A percentile compares a stretch with the other conserved stretches of the same genome.
Evolutionary conservation across 768 basidiomycete genomes (phyloP).

Genomic region (Asterophora parasitica): DNA sequence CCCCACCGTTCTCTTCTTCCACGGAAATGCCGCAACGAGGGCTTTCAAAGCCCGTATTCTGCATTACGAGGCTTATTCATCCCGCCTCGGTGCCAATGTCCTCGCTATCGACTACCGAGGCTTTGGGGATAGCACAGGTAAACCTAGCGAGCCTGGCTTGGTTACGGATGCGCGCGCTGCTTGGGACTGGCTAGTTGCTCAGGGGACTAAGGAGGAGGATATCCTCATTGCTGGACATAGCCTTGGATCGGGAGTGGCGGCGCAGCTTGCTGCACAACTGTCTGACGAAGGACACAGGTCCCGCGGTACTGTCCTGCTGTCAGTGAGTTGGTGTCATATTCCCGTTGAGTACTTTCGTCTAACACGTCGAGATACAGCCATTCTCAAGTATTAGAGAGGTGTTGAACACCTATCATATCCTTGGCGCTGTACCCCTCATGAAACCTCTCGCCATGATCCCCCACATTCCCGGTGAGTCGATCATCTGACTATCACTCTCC

Average conservation of each 20-base stretch:
- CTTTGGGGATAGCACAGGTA: constrained; percentile 81
- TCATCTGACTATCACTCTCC: not conserved
- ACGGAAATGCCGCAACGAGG: constrained; percentile 85
- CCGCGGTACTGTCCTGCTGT: constrained; percentile 47
- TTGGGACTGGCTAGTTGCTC: constrained; percentile 68
- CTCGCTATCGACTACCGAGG: constrained; percentile 90
- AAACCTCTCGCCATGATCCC: constrained; percentile 69
- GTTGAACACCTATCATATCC: constrained; percentile 63
- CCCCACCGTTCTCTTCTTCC: constrained; percentile 87
- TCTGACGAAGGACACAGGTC: constrained; percentile 35
- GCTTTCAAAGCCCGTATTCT: constrained; percentile 63
- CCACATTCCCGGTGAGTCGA: constrained; percentile 49
- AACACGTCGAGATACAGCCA: constrained; percentile 43
- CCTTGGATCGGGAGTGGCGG: constrained; percentile 78
- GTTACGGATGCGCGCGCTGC: constrained; percentile 68
- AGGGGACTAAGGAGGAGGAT: constrained; percentile 52
- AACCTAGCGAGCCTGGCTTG: constrained; percentile 73
- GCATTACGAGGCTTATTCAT: constrained; percentile 61
- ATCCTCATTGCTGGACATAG: constrained; percentile 84
- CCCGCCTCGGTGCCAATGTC: constrained; percentile 68
- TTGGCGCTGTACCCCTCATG: constrained; percentile 67
- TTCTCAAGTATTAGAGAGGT: constrained; percentile 61
- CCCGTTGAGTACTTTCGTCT: constrained; percentile 28
- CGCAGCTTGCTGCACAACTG: constrained; percentile 45
- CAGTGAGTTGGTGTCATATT: constrained; percentile 25